Evolutionary conservation across 495 filamentous ascomycete genomes (phyloP).

Genomic region (Penicillium cinerascens): DNA sequence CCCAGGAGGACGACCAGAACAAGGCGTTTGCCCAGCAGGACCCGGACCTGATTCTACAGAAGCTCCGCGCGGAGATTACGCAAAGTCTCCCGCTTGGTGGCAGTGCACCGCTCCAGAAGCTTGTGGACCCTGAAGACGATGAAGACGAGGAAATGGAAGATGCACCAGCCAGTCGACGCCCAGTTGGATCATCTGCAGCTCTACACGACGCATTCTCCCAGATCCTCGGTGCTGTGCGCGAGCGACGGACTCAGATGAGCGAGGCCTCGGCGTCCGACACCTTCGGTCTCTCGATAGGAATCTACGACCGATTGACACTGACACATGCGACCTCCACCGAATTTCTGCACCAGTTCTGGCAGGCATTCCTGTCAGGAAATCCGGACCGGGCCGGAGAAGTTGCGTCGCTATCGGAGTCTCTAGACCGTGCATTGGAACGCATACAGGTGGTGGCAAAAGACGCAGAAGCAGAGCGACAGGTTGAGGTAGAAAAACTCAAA

Average conservation of each 20-base stretch:
- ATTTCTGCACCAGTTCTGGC: slow-evolving; percentile 96
- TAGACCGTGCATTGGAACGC: slow-evolving; percentile 70
- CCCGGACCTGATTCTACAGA: slow-evolving; percentile 61
- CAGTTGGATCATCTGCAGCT: slow-evolving; percentile 35
- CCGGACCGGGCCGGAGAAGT: slow-evolving; percentile 72
- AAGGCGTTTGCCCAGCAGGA: slow-evolving; percentile 60
- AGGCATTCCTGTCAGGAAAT: slow-evolving; percentile 80
- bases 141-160: slow-evolving; percentile 52
- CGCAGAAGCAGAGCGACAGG: slow-evolving; percentile 69
- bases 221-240: slow-evolving; percentile 41
- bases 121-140: slow-evolving; percentile 58
- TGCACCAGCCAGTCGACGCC: slow-evolving; percentile 32
- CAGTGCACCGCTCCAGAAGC: slow-evolving; percentile 42
- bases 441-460: slow-evolving; percentile 76
- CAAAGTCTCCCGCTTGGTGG: slow-evolving; percentile 50
- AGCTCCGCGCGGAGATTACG: slow-evolving; percentile 61
- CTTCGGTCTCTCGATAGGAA: slow-evolving; percentile 58
- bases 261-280: slow-evolving; percentile 38
- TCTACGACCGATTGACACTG: slow-evolving; percentile 72
- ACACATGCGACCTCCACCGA: slow-evolving; percentile 92
- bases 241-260: slow-evolving; percentile 38
- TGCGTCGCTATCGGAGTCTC: slow-evolving; percentile 69
- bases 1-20: slow-evolving; percentile 55
- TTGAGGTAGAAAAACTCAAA: slow-evolving; percentile 56
- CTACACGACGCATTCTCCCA: slow-evolving; percentile 39